phyloP scores from a whole-genome alignment of 2,329 filamentous ascomycete genomes.

The Hypoxylon sp. region DNA sequence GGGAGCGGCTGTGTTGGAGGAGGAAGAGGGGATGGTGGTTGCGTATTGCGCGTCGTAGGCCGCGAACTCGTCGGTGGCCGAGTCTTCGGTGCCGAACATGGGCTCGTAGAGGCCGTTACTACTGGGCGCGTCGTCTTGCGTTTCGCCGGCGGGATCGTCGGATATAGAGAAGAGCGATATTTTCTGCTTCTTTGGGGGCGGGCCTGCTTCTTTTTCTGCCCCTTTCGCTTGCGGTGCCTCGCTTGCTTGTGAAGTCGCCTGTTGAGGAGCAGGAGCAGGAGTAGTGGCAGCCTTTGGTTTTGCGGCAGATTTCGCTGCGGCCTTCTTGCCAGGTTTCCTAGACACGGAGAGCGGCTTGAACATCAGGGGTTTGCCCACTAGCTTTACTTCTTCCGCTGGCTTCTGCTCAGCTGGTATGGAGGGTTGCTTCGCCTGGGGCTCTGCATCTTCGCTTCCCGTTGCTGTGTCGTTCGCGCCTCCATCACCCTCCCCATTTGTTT shows the following conservation, averaged over 20 bases:
- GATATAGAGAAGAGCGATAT: slow-evolving; percentile 78
- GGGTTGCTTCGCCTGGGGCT: slow-evolving; percentile 59
- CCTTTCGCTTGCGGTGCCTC: slow-evolving; percentile 4
- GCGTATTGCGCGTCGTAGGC: slow-evolving; percentile 52
- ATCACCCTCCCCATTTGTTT: slow-evolving; percentile 53
- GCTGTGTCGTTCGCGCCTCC: slow-evolving; percentile 45
- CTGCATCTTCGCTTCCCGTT: slow-evolving; percentile 42
- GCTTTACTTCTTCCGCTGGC: slow-evolving; percentile 72
- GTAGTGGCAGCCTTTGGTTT: slow-evolving; percentile 28
- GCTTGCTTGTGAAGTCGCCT: slow-evolving; percentile 37
- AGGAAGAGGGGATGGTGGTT: not conserved
- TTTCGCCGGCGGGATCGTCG: slow-evolving; percentile 51
- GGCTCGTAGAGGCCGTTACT: slow-evolving; percentile 62
- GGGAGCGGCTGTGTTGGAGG: slow-evolving; percentile 46
- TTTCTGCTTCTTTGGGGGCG: slow-evolving; percentile 65
- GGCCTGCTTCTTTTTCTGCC: slow-evolving; percentile 32
- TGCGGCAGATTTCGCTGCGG: slow-evolving; percentile 55
- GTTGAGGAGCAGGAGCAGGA: slow-evolving; percentile 27
- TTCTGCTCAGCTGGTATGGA: slow-evolving; percentile 68
- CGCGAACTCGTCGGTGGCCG: slow-evolving; percentile 52
- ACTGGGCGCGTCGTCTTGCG: slow-evolving; percentile 44
- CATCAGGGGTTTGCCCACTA: slow-evolving; percentile 83
- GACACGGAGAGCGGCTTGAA: slow-evolving; percentile 91
- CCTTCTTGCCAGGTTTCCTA: slow-evolving; percentile 79
- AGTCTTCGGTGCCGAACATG: slow-evolving; percentile 57